Percentiles rank a stretch among this genome's conserved stretches.
Evolutionary conservation across 116 monocot genomes (phyloP).

Genomic region (Trichopus zeylanicus): DNA sequence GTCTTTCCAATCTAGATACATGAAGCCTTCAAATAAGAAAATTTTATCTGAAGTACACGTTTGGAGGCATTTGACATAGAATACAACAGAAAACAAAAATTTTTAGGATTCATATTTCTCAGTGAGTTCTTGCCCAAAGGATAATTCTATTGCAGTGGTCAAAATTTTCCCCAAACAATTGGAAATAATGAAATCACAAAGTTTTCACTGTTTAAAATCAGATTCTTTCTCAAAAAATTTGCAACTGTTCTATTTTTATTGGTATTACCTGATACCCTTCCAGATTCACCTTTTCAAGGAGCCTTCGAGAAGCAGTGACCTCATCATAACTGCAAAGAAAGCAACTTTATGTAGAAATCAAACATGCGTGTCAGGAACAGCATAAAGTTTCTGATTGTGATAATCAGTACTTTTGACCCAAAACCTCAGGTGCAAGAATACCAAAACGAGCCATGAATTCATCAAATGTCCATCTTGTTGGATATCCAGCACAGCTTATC

Average conservation of each 20-base stretch:
- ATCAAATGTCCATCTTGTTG: slow-evolving; percentile 72
- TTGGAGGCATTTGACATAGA: no score
- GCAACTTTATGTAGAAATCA: background rate
- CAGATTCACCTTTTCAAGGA: slow-evolving; percentile 58
- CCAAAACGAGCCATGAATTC: slow-evolving; percentile 87
- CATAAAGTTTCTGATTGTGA: background rate
- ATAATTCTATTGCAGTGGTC: no score
- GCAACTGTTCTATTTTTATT: background rate
- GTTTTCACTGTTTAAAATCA: background rate
- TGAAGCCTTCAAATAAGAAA: background rate
- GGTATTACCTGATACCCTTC: slow-evolving; percentile 74
- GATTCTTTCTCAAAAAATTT: background rate
- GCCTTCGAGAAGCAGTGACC: slow-evolving; percentile 35
- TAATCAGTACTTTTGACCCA: slow-evolving; percentile 54
- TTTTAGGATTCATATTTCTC: no score
- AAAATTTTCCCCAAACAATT: no score
- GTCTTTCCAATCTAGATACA: slow-evolving; percentile 64
- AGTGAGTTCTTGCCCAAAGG: no score
- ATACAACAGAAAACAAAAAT: background rate
- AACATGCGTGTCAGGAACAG: background rate
- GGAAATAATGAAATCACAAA: no score
- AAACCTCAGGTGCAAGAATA: slow-evolving; percentile 78
- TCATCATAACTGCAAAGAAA: slow-evolving; percentile 53
- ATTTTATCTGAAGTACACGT: background rate
- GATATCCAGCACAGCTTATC: slow-evolving; percentile 97